phyloP scores from a whole-genome alignment of 2,329 filamentous ascomycete genomes.

The Calonectria honghensis region DNA sequence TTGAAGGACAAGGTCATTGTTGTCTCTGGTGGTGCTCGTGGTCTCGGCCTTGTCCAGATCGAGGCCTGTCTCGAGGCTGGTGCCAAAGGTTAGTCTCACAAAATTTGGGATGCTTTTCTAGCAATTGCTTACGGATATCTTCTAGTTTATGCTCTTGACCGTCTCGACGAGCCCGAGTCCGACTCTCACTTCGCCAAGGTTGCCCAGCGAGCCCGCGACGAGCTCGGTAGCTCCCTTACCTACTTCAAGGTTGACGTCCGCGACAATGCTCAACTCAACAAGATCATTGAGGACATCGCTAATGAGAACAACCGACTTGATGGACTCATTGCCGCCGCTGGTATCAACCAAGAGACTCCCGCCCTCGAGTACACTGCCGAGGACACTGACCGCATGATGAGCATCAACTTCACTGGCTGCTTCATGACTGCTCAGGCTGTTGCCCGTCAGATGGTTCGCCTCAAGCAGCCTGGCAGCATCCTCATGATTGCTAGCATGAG shows the following conservation, averaged over 20 bases:
- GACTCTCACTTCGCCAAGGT: conserved; percentile 78
- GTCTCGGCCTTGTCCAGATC: conserved; percentile 85
- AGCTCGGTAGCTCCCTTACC: conserved; percentile 80
- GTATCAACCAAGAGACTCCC: conserved; percentile 87
- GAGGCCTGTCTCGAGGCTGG: conserved; percentile 88
- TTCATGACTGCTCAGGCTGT: conserved; percentile 92
- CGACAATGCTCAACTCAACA: conserved; percentile 80
- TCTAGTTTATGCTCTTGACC: conserved; percentile 80
- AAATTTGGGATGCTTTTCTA: neutral
- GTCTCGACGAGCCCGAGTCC: conserved; percentile 68
- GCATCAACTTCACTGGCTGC: conserved; percentile 89
- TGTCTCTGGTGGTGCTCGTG: conserved; percentile 85
- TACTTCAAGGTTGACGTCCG: conserved; percentile 90
- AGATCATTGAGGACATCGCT: conserved; percentile 81
- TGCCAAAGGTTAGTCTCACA: conserved; percentile 72
- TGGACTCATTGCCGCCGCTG: conserved; percentile 82
- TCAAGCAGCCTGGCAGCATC: conserved; percentile 76
- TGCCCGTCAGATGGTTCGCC: conserved; percentile 83
- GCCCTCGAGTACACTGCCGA: conserved; percentile 87
- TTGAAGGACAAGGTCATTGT: conserved; percentile 84
- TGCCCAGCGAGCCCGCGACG: conserved; percentile 76
- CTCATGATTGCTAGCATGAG: conserved; percentile 83
- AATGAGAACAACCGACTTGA: conserved; percentile 83
- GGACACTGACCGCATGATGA: conserved; percentile 86
- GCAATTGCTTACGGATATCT: conserved; percentile 34